Base-by-base conservation (phyloP, 2,329 filamentous ascomycete species). In the Botrytis pseudocinerea region DNA sequence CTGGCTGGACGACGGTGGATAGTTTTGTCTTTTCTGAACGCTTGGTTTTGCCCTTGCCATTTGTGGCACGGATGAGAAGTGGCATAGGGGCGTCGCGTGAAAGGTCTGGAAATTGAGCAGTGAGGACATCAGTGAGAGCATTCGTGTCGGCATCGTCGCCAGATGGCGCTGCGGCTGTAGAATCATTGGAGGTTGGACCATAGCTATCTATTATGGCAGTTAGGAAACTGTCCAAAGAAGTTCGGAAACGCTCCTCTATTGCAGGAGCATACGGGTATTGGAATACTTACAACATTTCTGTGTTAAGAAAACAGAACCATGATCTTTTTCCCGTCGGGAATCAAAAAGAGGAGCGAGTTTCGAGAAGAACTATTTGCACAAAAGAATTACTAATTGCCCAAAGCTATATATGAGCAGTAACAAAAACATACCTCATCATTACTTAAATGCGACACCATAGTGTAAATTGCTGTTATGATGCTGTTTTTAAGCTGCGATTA, bases 1-100 rank as follows among this genome's bases (percentile, higher is more conserved):
- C 89, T 0, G 92, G 89, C 72, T 92, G 87, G 0, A 98, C 94
- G 0, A 97, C 83, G 0, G 96, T 98, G 3, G 93, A 93, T 40
- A 98, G 81, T 82, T 95, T 97, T 77, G 93, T 83, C 77, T 91
- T 91, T 20, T 51, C 44, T 20, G 35, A 10, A 10, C 60, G 44
- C 14, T 73, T 35, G 1, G 16, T 10, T 22, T 66, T 73, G 40
- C 64, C 66, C 48, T 69, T 63, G 25, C 61, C 42, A 18, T 71
- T 66, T 25, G 69, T 71, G 42, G 72, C 72, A 10, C 94, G 91
- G 76, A 99, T 89, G 62, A 98, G 84, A 74, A 98, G 84, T 12
- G 94, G 91, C 22, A 92, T 84, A 9, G 91, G 90, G 42, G 84
- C 83, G 18, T 87, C 82, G 22, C 87, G 87, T 74, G 87, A 82